Evolutionary conservation across 495 filamentous ascomycete genomes (phyloP).

Genomic region (Amniculicola lignicola): DNA sequence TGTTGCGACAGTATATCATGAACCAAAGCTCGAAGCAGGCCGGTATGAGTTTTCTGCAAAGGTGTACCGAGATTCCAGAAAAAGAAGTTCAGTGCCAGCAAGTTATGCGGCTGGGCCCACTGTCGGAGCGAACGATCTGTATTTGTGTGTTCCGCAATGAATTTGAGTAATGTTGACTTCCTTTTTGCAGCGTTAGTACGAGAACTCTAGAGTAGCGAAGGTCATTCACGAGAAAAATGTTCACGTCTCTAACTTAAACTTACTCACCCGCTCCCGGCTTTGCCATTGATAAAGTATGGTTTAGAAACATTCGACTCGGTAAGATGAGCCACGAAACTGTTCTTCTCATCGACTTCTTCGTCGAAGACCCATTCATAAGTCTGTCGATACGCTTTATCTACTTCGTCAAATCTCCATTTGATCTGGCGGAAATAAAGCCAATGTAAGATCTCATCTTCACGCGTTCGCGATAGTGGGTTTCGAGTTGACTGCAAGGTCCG

Average conservation of each 20-base stretch:
- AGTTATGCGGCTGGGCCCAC: slow-evolving; percentile 1
- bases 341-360: neutral
- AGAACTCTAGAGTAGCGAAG: too few relatives aligned
- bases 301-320: neutral
- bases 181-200: too few relatives aligned
- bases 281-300: slow-evolving; percentile 12
- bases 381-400: neutral
- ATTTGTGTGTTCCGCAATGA: neutral
- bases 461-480: neutral
- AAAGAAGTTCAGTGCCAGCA: slow-evolving; percentile 41
- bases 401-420: neutral
- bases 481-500: neutral
- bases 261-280: slow-evolving; percentile 16
- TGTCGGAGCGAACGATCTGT: neutral
- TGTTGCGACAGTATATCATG: slow-evolving; percentile 39
- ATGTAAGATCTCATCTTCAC: neutral
- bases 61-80: slow-evolving; percentile 44
- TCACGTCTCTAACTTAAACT: too few relatives aligned
- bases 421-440: slow-evolving; percentile 5
- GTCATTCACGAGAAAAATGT: too few relatives aligned
- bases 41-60: slow-evolving; percentile 45
- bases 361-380: slow-evolving; percentile 1
- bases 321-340: neutral
- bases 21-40: slow-evolving; percentile 42
- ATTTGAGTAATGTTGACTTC: slow-evolving; percentile 19